Base-by-base conservation (phyloP, 305 asterid genomes). In the Fraxinus sp. region DNA sequence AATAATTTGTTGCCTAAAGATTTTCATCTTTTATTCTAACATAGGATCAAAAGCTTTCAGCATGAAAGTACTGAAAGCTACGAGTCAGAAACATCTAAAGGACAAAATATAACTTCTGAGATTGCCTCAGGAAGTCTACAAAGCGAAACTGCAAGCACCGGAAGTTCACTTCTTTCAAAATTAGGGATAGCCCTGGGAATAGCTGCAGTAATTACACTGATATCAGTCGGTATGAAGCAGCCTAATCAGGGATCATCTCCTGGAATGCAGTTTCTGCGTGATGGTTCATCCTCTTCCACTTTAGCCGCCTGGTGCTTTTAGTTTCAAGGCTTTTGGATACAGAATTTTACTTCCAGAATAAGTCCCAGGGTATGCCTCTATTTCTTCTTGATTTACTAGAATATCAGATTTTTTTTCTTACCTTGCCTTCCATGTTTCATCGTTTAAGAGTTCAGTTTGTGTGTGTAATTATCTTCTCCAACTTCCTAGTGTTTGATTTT, bases 261-360 rank as follows among this genome's bases (percentile, higher is more conserved):
- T 85, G 95, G 93, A 57, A 86, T 92, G 87, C 96, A 87, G 72
- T 78, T 46, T 79, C 3, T 91, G 75, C 82, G 73, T 81, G 93
- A 90, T 55, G 83, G 89, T 81, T 85, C 91, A 11, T 79, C 90
- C 13, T 81, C 92, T 80, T 78, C 93, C 49, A 55, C 86, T 81
- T 80, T 81, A 68, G 82, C 89, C 81, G 85, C 90, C 89, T 77
- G 87, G 78, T 80, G 93, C 92, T 80, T 93, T 93, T 85, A 88
- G 89, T 85, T 91, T 94, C 86, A 88, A 84, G 66, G 93, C 90
- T 82, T 93, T 94, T 82, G 98, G 97, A 82, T 91, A 87, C 85
- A 90, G 79, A 87, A 87, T 94, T 73, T 81, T 93, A 79, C 95
- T 94, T 81, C 96, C 96, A 75, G 94, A 91, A 85, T 90, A 89